Evolutionary conservation across 176 grass and related monocot genomes (phyloP).

Genomic region (Oryza glaberrima): DNA sequence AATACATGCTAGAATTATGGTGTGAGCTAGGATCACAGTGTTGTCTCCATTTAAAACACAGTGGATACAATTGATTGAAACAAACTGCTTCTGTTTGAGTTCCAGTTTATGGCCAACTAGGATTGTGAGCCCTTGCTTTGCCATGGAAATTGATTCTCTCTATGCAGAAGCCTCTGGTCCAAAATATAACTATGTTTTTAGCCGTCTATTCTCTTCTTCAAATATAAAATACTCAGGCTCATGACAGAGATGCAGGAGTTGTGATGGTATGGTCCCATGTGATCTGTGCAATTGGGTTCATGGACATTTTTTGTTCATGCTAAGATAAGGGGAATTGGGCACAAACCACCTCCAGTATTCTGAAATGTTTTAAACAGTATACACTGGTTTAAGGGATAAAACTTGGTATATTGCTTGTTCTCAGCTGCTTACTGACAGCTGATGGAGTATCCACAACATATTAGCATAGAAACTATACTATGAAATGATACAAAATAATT

Average conservation of each 20-base stretch:
- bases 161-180: neutral
- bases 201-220: neutral
- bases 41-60: neutral
- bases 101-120: neutral
- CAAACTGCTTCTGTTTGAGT: neutral
- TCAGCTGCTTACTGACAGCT: neutral
- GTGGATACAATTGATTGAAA: constrained; percentile 13
- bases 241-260: no score
- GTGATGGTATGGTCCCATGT: no score
- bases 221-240: neutral
- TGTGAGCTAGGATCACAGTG: neutral
- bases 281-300: neutral
- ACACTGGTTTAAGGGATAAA: neutral
- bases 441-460: neutral
- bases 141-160: neutral
- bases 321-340: neutral
- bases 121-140: no score
- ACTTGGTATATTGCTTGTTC: neutral
- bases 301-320: neutral
- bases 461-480: neutral
- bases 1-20: neutral
- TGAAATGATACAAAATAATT: neutral
- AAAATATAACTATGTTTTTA: neutral
- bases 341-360: neutral
- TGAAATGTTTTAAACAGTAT: neutral